Evolutionary conservation across 2,329 filamentous ascomycete species (phyloP).

Genomic region (Arthrobotrys sphaeroides): DNA sequence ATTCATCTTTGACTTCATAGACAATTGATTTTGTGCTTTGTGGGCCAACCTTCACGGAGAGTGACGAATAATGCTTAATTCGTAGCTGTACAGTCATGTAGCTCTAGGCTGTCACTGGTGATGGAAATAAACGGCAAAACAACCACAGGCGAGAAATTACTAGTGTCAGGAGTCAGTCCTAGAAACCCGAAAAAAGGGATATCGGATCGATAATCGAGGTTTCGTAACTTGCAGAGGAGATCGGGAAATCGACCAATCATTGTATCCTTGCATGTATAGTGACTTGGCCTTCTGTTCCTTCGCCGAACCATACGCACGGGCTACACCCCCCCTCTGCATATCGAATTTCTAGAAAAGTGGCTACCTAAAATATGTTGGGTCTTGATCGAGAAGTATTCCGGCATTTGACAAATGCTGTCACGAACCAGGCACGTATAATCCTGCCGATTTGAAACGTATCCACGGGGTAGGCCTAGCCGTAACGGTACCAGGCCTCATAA

Average conservation of each 20-base stretch:
- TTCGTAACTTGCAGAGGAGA: conserved; percentile 9
- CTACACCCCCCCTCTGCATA: not conserved
- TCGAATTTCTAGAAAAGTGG: conserved; percentile 12
- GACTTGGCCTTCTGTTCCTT: not conserved
- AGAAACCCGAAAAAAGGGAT: not conserved
- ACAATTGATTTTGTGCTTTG: not conserved
- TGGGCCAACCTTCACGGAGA: not conserved
- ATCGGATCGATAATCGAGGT: conserved; percentile 14
- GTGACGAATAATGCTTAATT: no score
- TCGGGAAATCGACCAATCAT: conserved; percentile 8
- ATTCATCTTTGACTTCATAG: not conserved
- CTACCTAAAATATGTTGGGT: not conserved
- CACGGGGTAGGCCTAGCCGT: conserved; percentile 7
- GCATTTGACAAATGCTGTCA: not conserved
- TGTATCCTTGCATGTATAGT: conserved; percentile 1
- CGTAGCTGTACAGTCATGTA: no score
- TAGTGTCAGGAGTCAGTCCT: not conserved
- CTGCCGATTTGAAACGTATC: conserved; percentile 4
- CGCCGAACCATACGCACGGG: not conserved
- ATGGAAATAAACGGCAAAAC: not conserved
- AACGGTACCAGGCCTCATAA: conserved; percentile 4
- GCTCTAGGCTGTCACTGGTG: not conserved
- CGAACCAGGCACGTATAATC: conserved; percentile 2
- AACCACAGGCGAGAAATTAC: not conserved
- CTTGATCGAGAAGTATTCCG: not conserved